These are phyloP conservation scores for Cyberlindnera veronae DNA, from an alignment of 805 yeast species.

Conservation along the genomic window DNA sequence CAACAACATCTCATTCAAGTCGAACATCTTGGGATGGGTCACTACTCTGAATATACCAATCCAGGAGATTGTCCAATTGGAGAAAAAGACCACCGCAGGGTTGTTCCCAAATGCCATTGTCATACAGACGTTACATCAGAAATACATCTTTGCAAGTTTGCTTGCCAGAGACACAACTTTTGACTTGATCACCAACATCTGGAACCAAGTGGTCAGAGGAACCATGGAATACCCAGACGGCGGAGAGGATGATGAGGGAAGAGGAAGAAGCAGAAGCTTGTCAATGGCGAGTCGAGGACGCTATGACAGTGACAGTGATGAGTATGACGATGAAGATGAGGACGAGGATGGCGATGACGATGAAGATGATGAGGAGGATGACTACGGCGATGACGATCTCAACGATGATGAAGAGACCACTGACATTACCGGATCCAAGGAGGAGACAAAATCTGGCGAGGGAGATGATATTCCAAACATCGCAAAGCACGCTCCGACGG, in stretches of 20 bases:
- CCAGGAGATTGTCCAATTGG: constrained; percentile 70
- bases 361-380: constrained; percentile 13
- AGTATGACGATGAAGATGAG: constrained; percentile 8
- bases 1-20: constrained; percentile 75
- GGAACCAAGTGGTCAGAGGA: constrained; percentile 47
- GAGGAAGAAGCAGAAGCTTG: constrained; percentile 6
- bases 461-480: constrained; percentile 5
- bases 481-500: constrained; percentile 46
- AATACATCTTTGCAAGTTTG: constrained; percentile 82
- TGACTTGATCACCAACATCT: constrained; percentile 52
- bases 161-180: constrained; percentile 63
- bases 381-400: constrained; percentile 8
- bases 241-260: constrained; percentile 11
- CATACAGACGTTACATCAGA: constrained; percentile 39
- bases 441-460: background rate
- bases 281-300: constrained; percentile 22
- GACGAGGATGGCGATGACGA: constrained; percentile 12
- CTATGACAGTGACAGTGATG: constrained; percentile 2
- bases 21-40: constrained; percentile 87
- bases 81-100: constrained; percentile 82
- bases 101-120: constrained; percentile 84
- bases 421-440: too few species aligned
- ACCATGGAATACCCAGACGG: constrained; percentile 15
- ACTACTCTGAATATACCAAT: constrained; percentile 74
- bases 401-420: constrained; percentile 8